Percentiles rank a stretch among this genome's conserved stretches.
These are phyloP conservation scores for Aspergillus sp. DNA, from an alignment of 2,329 filamentous ascomycete species.

Conservation along the genomic window DNA sequence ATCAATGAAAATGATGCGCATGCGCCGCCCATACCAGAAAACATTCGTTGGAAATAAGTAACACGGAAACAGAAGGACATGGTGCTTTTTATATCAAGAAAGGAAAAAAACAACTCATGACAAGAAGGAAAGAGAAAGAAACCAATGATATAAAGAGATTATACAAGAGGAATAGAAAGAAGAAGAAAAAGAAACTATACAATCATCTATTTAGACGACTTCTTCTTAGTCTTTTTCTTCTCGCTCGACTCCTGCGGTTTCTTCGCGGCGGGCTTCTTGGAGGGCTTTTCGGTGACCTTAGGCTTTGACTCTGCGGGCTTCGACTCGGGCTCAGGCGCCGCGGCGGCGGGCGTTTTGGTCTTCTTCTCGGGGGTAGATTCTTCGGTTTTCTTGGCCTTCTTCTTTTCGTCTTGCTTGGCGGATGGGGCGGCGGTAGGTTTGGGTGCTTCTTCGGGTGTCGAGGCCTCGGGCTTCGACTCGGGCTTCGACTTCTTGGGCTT, in stretches of 20 bases:
- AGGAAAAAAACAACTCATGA: constrained; percentile 19
- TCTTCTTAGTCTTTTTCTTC: constrained; percentile 27
- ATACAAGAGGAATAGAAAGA: constrained; percentile 1
- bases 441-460: constrained; percentile 6
- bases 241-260: constrained; percentile 5
- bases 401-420: constrained; percentile 16
- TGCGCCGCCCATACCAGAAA: constrained; percentile 18
- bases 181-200: constrained; percentile 10
- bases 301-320: constrained; percentile 19
- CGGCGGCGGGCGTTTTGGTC: not conserved
- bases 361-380: constrained; percentile 8
- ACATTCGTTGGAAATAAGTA: not conserved
- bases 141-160: constrained; percentile 8
- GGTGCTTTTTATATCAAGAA: constrained; percentile 18
- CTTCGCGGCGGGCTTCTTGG: constrained; percentile 11
- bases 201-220: constrained; percentile 29
- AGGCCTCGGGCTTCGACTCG: constrained; percentile 12
- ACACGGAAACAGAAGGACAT: not conserved
- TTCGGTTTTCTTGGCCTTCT: constrained; percentile 24
- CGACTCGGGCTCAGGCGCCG: not conserved
- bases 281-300: constrained; percentile 11
- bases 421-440: constrained; percentile 7
- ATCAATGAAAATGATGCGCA: constrained; percentile 3
- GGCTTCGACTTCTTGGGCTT: constrained; percentile 33
- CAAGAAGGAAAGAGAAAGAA: constrained; percentile 13